phyloP scores from a whole-genome alignment of 352 stramenopile species.

The Aphanomyces euteiches region DNA sequence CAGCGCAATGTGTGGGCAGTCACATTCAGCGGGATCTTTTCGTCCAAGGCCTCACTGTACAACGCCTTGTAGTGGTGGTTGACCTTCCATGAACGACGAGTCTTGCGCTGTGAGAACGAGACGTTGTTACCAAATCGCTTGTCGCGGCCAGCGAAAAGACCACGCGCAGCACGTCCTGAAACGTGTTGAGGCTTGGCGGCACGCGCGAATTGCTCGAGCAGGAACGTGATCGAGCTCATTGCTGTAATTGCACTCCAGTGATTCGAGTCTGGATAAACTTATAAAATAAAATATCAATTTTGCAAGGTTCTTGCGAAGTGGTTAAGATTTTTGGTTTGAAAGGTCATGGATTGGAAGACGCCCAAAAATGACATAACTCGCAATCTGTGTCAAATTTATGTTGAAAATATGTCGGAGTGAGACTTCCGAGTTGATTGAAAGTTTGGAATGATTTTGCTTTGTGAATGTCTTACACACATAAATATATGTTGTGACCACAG shows the following conservation, averaged over 20 bases:
- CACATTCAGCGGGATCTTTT: slow-evolving; percentile 91
- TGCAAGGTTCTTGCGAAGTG: too few species aligned
- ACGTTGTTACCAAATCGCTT: slow-evolving; percentile 94
- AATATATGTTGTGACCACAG: too few species aligned
- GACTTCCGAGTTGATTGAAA: too few species aligned
- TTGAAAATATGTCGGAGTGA: too few species aligned
- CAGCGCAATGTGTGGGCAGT: slow-evolving; percentile 89
- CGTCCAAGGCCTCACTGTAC: slow-evolving; percentile 89
- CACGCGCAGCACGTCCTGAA: slow-evolving; percentile 69
- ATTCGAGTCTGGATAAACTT: not conserved
- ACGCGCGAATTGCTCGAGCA: slow-evolving; percentile 56
- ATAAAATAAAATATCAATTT: slow-evolving; percentile 1
- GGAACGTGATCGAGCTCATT: slow-evolving; percentile 28
- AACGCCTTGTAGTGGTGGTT: slow-evolving; percentile 89
- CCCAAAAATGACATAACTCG: too few species aligned
- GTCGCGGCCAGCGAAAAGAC: slow-evolving; percentile 92
- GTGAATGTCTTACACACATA: too few species aligned
- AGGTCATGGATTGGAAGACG: too few species aligned
- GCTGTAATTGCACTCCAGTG: slow-evolving; percentile 19
- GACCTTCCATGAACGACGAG: slow-evolving; percentile 89
- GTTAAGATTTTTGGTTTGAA: too few species aligned
- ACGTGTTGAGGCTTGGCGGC: slow-evolving; percentile 64
- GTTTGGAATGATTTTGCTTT: too few species aligned
- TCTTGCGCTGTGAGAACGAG: slow-evolving; percentile 91
- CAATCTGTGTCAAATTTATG: too few species aligned